Base-by-base conservation (phyloP, 139 green algal species). In the Tetraselmis striata region DNA sequence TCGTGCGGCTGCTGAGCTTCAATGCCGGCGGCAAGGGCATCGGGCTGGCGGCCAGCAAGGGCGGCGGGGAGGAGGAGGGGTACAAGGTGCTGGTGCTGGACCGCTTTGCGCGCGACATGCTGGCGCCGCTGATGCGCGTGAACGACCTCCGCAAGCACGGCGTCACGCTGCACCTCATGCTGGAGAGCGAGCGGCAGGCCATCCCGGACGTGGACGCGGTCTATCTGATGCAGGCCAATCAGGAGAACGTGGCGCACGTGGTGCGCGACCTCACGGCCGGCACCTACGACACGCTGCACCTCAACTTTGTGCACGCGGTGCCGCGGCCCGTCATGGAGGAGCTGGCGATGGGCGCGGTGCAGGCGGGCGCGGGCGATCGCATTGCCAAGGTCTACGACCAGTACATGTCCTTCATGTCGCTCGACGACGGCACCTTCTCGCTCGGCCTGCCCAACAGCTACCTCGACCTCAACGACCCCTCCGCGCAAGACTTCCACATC, bases 51-150 rank as follows among this genome's bases (percentile, higher is more conserved):
- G 2, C 30, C 80, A 11, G 26, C 27, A 74, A 26, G 31, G 30
- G 27, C 26, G 77, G 31, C n/a, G 67, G 32, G 59, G 84, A 91
- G 30, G 84, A 87, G 29, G 92, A 96, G 59, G 84, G 88, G 1
- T 98, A 98, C 90, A 99, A 99, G 81, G 90, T 99, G 1, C 83
- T 99, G 0, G 87, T 99, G 0, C 84, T 99, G n/a, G 97, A 99
- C 85, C 31, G 59, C 0, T 95, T 93, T 78, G 95, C 86, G 78
- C 92, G 95, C 75, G 93, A 98, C 88, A 88, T 99, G 59, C 86
- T 99, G 30, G 94, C 96, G 0, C 97, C 97, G 0, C 88, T 99
- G 32, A 83, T 99, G 28, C 90, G 89, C 2, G 89, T 99, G 26
- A 94, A 93, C 59, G 95, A 98, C 79, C 84, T 99, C 80, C 88